A percentile compares a stretch with the other conserved stretches of the same genome.
phyloP scores from a whole-genome alignment of 2,329 filamentous ascomycete species.

The Colletotrichum orchidophilum region DNA sequence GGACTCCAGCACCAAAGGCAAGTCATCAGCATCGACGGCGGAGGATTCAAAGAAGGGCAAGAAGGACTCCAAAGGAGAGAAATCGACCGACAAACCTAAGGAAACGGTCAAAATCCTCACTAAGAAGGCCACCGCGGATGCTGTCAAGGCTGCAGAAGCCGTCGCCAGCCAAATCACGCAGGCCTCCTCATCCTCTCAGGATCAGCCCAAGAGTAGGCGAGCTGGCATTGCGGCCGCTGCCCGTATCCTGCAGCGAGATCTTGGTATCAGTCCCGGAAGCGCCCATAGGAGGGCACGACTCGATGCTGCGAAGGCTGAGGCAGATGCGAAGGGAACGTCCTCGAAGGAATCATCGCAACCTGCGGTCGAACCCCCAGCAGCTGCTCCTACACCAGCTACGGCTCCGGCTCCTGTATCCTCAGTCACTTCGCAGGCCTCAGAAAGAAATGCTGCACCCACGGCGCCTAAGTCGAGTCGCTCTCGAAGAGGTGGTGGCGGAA shows the following conservation, averaged over 20 bases:
- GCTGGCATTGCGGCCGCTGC: constrained; percentile 72
- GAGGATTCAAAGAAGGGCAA: constrained; percentile 67
- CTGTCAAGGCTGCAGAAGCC: constrained; percentile 56
- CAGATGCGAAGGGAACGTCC: constrained; percentile 50
- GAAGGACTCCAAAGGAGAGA: constrained; percentile 65
- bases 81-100: constrained; percentile 59
- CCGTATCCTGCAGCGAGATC: constrained; percentile 71
- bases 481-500: constrained; percentile 45
- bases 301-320: constrained; percentile 66
- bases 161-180: constrained; percentile 51
- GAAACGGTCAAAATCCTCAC: constrained; percentile 72
- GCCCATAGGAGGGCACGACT: constrained; percentile 69
- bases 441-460: constrained; percentile 23
- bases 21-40: constrained; percentile 41
- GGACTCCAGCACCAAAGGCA: constrained; percentile 62
- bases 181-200: constrained; percentile 42
- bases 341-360: constrained; percentile 43
- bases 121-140: constrained; percentile 64
- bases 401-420: constrained; percentile 16
- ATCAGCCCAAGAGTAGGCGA: constrained; percentile 63
- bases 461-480: constrained; percentile 34
- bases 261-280: constrained; percentile 71
- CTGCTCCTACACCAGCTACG: constrained; percentile 32
- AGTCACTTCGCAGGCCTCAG: constrained; percentile 16
- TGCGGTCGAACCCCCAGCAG: constrained; percentile 35